Conservation (phyloP, 2,329 filamentous ascomycete species). For the Cryoendolithus antarcticus region DNA sequence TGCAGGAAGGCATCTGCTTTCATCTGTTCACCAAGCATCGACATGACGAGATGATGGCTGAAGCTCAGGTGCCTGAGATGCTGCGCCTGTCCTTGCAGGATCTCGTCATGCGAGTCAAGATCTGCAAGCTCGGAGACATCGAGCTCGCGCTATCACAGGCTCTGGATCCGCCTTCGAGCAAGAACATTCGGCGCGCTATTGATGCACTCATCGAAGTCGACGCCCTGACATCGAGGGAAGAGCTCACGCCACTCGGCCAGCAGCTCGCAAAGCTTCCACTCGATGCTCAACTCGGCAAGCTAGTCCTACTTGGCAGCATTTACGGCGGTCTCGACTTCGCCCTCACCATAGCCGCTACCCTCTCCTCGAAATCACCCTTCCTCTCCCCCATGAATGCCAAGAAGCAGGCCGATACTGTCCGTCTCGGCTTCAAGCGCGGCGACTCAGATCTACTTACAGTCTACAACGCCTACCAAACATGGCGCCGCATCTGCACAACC, state of each 20-base stretch:
- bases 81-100: conserved; percentile 88
- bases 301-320: conserved; percentile 73
- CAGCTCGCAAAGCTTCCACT: conserved; percentile 82
- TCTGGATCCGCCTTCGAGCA: conserved; percentile 76
- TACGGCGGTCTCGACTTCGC: conserved; percentile 88
- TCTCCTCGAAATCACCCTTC: conserved; percentile 93
- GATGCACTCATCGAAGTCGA: conserved; percentile 89
- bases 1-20: conserved; percentile 89
- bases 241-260: conserved; percentile 72
- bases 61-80: conserved; percentile 95
- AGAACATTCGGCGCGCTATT: conserved; percentile 85
- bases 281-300: conserved; percentile 88
- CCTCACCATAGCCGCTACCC: conserved; percentile 79
- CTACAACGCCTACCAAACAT: conserved; percentile 85
- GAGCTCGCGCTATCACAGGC: conserved; percentile 81
- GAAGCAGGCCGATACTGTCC: conserved; percentile 67
- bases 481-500: conserved; percentile 70
- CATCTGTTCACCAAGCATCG: conserved; percentile 87
- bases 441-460: conserved; percentile 87
- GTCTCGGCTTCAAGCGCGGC: conserved; percentile 65
- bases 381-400: conserved; percentile 74
- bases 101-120: conserved; percentile 89
- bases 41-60: conserved; percentile 71
- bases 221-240: conserved; percentile 68
- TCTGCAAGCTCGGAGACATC: conserved; percentile 88